Conservation (phyloP, 495 filamentous ascomycete species). For the Emericellopsis terricola region DNA sequence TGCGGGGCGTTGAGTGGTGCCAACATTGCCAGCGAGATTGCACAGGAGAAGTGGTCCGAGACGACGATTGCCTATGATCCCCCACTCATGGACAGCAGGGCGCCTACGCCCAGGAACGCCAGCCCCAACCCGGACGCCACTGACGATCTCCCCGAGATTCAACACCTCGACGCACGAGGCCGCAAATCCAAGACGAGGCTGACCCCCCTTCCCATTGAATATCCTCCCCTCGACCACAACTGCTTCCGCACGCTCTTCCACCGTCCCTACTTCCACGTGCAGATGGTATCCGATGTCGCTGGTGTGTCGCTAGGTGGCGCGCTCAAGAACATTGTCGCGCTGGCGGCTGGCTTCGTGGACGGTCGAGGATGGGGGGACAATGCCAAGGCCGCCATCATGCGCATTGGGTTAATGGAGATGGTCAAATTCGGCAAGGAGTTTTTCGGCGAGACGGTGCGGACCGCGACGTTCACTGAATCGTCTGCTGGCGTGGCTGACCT, state of each 20-base stretch:
- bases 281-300: slow-evolving; percentile 79
- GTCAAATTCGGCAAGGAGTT: slow-evolving; percentile 87
- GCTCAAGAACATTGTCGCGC: slow-evolving; percentile 91
- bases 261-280: slow-evolving; percentile 93
- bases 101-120: slow-evolving; percentile 42
- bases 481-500: slow-evolving; percentile 91
- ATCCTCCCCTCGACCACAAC: slow-evolving; percentile 65
- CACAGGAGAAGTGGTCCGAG: slow-evolving; percentile 87
- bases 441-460: slow-evolving; percentile 62
- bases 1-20: slow-evolving; percentile 91
- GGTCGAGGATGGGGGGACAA: slow-evolving; percentile 97
- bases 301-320: slow-evolving; percentile 92
- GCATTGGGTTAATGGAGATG: slow-evolving; percentile 85
- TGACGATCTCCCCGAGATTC: slow-evolving; percentile 15
- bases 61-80: slow-evolving; percentile 95
- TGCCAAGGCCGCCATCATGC: slow-evolving; percentile 93
- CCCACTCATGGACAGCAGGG: slow-evolving; percentile 56
- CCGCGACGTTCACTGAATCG: slow-evolving; percentile 85
- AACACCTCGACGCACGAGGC: slow-evolving; percentile 47
- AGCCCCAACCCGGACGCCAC: slow-evolving; percentile 36
- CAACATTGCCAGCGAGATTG: slow-evolving; percentile 93
- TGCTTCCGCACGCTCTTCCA: slow-evolving; percentile 76
- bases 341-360: slow-evolving; percentile 89
- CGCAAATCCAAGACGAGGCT: slow-evolving; percentile 45
- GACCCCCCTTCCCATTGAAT: slow-evolving; percentile 54